These are phyloP conservation scores for Ophiostoma triangulosporum DNA, from an alignment of 2,329 filamentous ascomycete species.

Conservation along the genomic window DNA sequence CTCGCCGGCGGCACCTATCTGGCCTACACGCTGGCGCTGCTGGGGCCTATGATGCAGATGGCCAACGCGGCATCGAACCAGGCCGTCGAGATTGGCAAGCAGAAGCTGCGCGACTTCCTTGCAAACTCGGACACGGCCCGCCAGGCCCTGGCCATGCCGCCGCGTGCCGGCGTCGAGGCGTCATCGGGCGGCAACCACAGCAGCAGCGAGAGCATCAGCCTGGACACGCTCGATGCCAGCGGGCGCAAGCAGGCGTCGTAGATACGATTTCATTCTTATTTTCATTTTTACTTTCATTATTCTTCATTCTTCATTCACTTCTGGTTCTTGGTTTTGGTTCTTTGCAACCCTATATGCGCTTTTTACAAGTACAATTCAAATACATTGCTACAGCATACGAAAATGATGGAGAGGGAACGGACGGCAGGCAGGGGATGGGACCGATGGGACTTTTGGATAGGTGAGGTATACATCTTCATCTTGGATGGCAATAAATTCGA, in stretches of 20 bases:
- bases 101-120: conserved; percentile 78
- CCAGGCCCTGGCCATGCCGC: conserved; percentile 67
- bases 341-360: not conserved
- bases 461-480: no score
- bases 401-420: not conserved
- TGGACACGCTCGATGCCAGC: conserved; percentile 47
- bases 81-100: conserved; percentile 81
- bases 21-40: conserved; percentile 85
- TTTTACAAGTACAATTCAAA: not conserved
- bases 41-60: conserved; percentile 94
- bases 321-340: not conserved
- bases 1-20: conserved; percentile 67
- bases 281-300: not conserved
- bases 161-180: conserved; percentile 19
- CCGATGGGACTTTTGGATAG: not conserved
- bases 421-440: not conserved
- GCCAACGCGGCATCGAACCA: conserved; percentile 76
- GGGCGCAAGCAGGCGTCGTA: conserved; percentile 41
- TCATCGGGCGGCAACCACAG: conserved; percentile 9
- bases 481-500: no score
- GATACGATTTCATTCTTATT: conserved; percentile 24
- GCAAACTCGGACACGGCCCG: conserved; percentile 75
- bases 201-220: conserved; percentile 35
- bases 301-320: not conserved
- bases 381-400: not conserved